Percentiles rank a stretch among this genome's conserved stretches.
Conservation (phyloP, 2,329 filamentous ascomycete species). For the Fusarium sp. region DNA sequence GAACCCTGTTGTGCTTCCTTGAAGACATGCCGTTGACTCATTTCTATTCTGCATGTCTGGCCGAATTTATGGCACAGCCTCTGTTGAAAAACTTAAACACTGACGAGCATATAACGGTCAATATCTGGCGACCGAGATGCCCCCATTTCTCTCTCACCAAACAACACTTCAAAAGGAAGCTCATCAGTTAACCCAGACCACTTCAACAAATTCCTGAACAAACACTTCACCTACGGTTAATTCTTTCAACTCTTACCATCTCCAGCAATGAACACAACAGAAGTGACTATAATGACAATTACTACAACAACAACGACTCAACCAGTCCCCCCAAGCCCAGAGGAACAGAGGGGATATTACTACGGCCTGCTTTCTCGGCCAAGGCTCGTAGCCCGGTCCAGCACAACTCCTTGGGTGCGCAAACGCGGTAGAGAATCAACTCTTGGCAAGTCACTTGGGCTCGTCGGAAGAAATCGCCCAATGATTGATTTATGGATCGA, state of each 20-base stretch:
- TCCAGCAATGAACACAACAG: not conserved
- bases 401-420: not conserved
- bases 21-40: not conserved
- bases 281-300: not conserved
- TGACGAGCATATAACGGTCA: not conserved
- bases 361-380: not conserved
- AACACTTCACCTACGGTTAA: not conserved
- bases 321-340: not conserved
- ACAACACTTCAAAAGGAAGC: not conserved
- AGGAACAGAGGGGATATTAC: not conserved
- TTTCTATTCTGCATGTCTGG: not conserved
- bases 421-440: not conserved
- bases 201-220: not conserved
- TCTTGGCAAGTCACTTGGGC: not conserved
- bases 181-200: not conserved
- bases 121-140: not conserved
- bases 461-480: not conserved
- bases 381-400: not conserved
- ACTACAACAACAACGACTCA: not conserved
- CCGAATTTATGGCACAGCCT: not conserved
- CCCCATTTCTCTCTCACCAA: not conserved
- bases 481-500: not conserved
- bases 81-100: not conserved
- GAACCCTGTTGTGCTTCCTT: not conserved
- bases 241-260: not conserved